These are phyloP conservation scores for Dictyostelium citrinum DNA, from an alignment of 78 protist genomes.

Conservation along the genomic window DNA sequence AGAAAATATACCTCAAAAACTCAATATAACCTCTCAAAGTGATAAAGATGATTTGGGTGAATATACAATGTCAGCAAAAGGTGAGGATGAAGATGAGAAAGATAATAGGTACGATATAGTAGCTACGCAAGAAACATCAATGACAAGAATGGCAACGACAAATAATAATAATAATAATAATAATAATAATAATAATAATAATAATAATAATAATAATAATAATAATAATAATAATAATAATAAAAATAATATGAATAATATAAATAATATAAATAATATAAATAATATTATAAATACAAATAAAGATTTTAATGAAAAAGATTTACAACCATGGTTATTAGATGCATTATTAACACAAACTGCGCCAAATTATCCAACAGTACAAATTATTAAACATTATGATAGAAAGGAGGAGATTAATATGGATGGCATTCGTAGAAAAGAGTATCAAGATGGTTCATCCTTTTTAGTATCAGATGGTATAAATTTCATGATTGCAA, in stretches of 20 bases:
- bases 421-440: not conserved
- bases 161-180: too few relatives aligned
- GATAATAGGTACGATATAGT: not conserved
- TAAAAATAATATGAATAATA: too few relatives aligned
- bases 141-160: too few relatives aligned
- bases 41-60: not conserved
- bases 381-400: conserved; percentile 11
- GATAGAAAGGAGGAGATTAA: not conserved
- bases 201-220: too few relatives aligned
- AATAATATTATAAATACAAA: not conserved
- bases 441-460: not conserved
- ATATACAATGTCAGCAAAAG: not conserved
- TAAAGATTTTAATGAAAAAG: not conserved
- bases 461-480: conserved; percentile 11
- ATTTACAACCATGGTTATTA: conserved; percentile 7
- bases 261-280: too few relatives aligned
- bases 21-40: not conserved
- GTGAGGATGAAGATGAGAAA: not conserved
- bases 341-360: not conserved
- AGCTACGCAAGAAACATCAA: too few relatives aligned
- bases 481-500: not conserved
- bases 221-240: too few relatives aligned
- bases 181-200: too few relatives aligned
- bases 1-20: not conserved
- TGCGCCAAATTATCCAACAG: not conserved